Conservation (phyloP, 2,329 filamentous ascomycete genomes). For the Daldinia sp. region DNA sequence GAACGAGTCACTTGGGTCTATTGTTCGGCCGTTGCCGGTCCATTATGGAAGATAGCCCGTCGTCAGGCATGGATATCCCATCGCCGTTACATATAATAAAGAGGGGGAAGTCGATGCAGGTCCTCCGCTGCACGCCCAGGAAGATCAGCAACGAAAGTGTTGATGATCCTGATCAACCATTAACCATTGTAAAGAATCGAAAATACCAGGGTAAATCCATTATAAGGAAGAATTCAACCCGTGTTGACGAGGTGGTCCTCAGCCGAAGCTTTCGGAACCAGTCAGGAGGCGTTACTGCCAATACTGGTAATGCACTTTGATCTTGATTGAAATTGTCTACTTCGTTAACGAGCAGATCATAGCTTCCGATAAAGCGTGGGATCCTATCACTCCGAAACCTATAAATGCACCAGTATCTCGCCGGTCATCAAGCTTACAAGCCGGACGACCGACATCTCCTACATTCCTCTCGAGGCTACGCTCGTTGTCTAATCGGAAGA, state of each 20-base stretch:
- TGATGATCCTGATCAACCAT: slow-evolving; percentile 43
- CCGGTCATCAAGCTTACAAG: slow-evolving; percentile 40
- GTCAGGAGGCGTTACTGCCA: slow-evolving; percentile 10
- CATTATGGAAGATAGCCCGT: slow-evolving; percentile 27
- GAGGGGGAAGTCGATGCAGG: slow-evolving; percentile 45
- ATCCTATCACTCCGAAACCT: slow-evolving; percentile 35
- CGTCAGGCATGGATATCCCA: slow-evolving; percentile 41
- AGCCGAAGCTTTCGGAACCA: slow-evolving; percentile 7
- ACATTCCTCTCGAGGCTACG: slow-evolving; percentile 41
- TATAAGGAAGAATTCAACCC: slow-evolving; percentile 13
- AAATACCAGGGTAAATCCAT: slow-evolving; percentile 28
- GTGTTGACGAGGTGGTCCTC: slow-evolving; percentile 4
- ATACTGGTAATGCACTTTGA: slow-evolving; percentile 25
- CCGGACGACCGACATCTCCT: slow-evolving; percentile 37
- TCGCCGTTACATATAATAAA: slow-evolving; percentile 49
- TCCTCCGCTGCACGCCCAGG: slow-evolving; percentile 39
- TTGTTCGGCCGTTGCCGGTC: slow-evolving; percentile 28
- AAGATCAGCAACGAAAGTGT: slow-evolving; percentile 43
- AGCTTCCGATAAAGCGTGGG: slow-evolving; percentile 22
- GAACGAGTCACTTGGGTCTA: slow-evolving; percentile 21
- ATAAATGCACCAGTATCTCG: slow-evolving; percentile 23
- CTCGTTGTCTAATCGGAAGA: slow-evolving; percentile 45
- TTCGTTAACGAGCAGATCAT: slow-evolving; percentile 14
- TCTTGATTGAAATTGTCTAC: background rate
- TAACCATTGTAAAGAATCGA: slow-evolving; percentile 48